These are phyloP conservation scores for Juncus inflexus DNA, from an alignment of 176 grass and related monocot genomes.

Conservation along the genomic window DNA sequence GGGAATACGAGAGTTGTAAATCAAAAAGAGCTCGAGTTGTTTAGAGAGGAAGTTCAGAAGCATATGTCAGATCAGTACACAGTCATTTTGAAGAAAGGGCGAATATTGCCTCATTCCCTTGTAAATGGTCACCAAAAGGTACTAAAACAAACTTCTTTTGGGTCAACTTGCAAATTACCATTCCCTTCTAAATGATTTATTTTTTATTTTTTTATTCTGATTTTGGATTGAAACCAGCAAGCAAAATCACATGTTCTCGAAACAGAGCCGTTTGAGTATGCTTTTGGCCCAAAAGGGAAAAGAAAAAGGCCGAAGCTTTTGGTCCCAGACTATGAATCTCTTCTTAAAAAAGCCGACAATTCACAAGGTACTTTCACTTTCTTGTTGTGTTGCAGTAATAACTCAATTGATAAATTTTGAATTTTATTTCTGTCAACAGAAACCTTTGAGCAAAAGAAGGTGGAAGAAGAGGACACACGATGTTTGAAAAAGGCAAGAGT, in stretches of 20 bases:
- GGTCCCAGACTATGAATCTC: slow-evolving; percentile 65
- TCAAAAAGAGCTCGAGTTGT: slow-evolving; percentile 62
- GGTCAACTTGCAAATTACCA: too few species aligned
- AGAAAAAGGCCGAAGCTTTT: slow-evolving; percentile 69
- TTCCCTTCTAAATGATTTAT: too few species aligned
- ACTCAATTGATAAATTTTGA: too few species aligned
- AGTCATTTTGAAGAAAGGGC: slow-evolving; percentile 56
- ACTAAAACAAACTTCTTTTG: too few species aligned
- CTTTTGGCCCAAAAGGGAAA: slow-evolving; percentile 89
- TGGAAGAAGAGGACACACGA: slow-evolving; percentile 40
- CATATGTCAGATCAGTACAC: slow-evolving; percentile 56
- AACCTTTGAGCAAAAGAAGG: slow-evolving; percentile 70
- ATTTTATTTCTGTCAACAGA: slow-evolving; percentile 22
- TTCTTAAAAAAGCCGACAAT: slow-evolving; percentile 59
- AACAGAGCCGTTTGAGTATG: slow-evolving; percentile 74
- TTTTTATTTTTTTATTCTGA: too few species aligned
- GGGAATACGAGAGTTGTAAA: slow-evolving; percentile 71
- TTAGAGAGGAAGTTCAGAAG: slow-evolving; percentile 45
- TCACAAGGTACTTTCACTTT: slow-evolving; percentile 57
- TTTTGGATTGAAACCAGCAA: slow-evolving; percentile 46
- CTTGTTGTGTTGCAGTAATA: too few species aligned
- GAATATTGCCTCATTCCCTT: slow-evolving; percentile 33
- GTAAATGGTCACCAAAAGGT: slow-evolving; percentile 51
- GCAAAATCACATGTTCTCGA: slow-evolving; percentile 86
- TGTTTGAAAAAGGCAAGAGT: slow-evolving; percentile 49